Conservation (phyloP, 2,329 filamentous ascomycete species). For the Calonectria crousiana region DNA sequence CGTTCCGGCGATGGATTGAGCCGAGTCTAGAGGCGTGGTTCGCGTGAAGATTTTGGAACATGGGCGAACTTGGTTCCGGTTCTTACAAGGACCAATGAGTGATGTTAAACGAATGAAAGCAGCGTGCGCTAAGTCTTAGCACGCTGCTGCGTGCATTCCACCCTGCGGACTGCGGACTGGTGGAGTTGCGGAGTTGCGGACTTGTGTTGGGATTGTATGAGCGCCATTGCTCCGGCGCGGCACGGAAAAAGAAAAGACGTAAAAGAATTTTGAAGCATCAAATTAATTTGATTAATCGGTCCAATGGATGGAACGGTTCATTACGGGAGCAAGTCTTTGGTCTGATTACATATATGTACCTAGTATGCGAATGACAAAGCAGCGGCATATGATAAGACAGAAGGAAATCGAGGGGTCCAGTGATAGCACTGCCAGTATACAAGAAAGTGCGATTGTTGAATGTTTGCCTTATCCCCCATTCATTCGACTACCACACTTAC, state of each 20-base stretch:
- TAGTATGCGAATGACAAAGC: background rate
- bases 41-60: background rate
- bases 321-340: background rate
- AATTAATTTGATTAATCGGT: background rate
- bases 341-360: background rate
- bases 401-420: too few species aligned
- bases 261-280: background rate
- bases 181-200: background rate
- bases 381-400: too few species aligned
- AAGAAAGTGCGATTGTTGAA: background rate
- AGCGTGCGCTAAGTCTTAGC: background rate
- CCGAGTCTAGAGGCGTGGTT: background rate
- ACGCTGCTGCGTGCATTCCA: too few species aligned
- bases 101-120: background rate
- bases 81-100: background rate
- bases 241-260: background rate
- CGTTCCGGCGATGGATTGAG: background rate
- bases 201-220: background rate
- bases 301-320: background rate
- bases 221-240: background rate
- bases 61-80: background rate
- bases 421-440: too few species aligned
- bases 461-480: background rate
- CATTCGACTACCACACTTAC: slow-evolving; percentile 17
- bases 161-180: background rate